Conservation (phyloP, 345 rosid species). For the Eucalyptus decipiens region DNA sequence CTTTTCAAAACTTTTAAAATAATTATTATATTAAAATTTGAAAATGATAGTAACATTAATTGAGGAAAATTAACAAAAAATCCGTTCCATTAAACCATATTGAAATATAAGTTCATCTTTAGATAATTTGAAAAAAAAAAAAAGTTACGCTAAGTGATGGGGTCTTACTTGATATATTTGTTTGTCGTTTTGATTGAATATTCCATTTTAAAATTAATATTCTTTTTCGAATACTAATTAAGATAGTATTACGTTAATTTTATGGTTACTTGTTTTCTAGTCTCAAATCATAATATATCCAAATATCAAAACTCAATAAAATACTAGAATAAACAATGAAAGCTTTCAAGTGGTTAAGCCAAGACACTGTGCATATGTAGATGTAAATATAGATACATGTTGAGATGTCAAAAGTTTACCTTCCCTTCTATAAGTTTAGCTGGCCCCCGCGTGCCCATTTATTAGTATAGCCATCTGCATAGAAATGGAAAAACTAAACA, state of each 20-base stretch:
- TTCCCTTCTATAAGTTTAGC: not conserved
- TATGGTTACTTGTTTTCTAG: not conserved
- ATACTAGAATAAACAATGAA: not conserved
- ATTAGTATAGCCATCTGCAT: not conserved
- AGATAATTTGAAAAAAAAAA: not conserved
- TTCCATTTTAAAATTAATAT: not conserved
- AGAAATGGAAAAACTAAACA: not conserved
- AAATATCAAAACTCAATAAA: not conserved
- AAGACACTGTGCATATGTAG: not conserved
- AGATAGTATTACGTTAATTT: not conserved
- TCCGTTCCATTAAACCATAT: not conserved
- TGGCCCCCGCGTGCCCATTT: not conserved
- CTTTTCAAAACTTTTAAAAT: not conserved
- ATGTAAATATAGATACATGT: not conserved
- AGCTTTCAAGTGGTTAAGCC: not conserved
- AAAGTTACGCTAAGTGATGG: not conserved
- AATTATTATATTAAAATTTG: not conserved
- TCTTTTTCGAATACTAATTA: not conserved
- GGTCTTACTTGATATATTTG: not conserved
- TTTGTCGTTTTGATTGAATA: not conserved
- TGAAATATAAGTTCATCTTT: not conserved
- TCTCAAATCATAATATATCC: not conserved
- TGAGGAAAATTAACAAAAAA: not conserved
- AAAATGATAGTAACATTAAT: not conserved
- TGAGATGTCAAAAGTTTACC: not conserved